A percentile compares a stretch with the other conserved stretches of the same genome.
These are phyloP conservation scores for Coniochaeta hoffmannii DNA, from an alignment of 2,329 filamentous ascomycete genomes.

Conservation along the genomic window DNA sequence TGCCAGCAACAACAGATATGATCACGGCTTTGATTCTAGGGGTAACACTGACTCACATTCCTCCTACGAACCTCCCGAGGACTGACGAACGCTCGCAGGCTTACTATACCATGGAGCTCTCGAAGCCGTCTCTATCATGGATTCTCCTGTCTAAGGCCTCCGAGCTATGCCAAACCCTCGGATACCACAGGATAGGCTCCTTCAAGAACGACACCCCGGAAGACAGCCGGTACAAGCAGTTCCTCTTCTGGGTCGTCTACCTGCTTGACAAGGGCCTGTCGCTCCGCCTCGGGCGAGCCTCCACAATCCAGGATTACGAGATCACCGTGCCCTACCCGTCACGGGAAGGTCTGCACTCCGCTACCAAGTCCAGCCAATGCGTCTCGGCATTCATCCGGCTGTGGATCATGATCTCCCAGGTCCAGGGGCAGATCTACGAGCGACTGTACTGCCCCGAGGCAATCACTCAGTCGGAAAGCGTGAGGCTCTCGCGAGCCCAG, in stretches of 20 bases:
- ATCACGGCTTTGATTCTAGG: conserved; percentile 53
- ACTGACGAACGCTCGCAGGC: conserved; percentile 32
- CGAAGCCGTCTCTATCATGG: conserved; percentile 55
- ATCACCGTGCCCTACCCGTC: conserved; percentile 26
- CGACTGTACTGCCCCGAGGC: conserved; percentile 45
- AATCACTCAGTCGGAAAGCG: conserved; percentile 28
- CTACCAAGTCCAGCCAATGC: conserved; percentile 26
- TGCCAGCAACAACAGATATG: conserved; percentile 45
- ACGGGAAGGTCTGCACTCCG: conserved; percentile 32
- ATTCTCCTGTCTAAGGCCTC: conserved; percentile 52
- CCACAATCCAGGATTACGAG: conserved; percentile 50
- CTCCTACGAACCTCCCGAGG: background rate
- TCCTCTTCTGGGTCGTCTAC: conserved; percentile 44
- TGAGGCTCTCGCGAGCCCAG: conserved; percentile 31
- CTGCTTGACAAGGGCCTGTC: conserved; percentile 51
- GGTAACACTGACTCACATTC: conserved; percentile 27
- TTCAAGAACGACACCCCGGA: conserved; percentile 21
- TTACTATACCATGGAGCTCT: conserved; percentile 53
- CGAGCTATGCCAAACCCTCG: conserved; percentile 53
- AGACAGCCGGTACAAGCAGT: conserved; percentile 22
- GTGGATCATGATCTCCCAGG: conserved; percentile 47
- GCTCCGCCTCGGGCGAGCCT: conserved; percentile 50
- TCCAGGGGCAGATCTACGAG: conserved; percentile 54
- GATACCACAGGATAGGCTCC: conserved; percentile 44
- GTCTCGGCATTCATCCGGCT: conserved; percentile 25